phyloP scores from a whole-genome alignment of 805 yeast species.

The Starmerella asiatica region DNA sequence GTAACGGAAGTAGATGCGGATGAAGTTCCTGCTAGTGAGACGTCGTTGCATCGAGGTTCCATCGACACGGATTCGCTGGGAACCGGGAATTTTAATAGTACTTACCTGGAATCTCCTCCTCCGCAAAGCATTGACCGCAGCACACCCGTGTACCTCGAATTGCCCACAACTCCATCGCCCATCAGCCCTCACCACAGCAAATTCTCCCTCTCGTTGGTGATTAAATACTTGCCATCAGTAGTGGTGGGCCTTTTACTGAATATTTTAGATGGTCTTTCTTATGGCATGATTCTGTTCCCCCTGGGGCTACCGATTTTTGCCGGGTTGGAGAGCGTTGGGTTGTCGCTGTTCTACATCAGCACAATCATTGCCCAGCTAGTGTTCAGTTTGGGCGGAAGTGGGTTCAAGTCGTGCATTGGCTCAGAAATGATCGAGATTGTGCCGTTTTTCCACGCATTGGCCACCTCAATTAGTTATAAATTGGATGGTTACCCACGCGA shows the following conservation, averaged over 20 bases:
- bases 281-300: constrained; percentile 97
- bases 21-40: no score
- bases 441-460: constrained; percentile 95
- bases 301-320: constrained; percentile 67
- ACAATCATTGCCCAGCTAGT: constrained; percentile 82
- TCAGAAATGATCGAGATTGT: constrained; percentile 99
- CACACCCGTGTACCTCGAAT: no score
- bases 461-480: constrained; percentile 46
- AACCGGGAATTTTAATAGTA: no score
- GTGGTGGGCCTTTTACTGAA: constrained; percentile 72
- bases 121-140: no score
- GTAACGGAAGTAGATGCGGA: no score
- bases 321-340: constrained; percentile 70
- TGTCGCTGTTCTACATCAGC: constrained; percentile 87
- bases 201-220: no score
- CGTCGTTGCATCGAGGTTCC: no score
- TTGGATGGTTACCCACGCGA: constrained; percentile 37
- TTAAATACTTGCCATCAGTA: constrained; percentile 67
- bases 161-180: no score
- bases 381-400: constrained; percentile 80
- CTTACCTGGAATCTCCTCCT: no score
- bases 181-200: no score
- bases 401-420: constrained; percentile 82
- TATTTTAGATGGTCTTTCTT: constrained; percentile 82
- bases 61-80: no score